Percentiles rank a stretch among this genome's conserved stretches.
phyloP scores from a whole-genome alignment of 257 asterid species.

The Prunella vulgaris region DNA sequence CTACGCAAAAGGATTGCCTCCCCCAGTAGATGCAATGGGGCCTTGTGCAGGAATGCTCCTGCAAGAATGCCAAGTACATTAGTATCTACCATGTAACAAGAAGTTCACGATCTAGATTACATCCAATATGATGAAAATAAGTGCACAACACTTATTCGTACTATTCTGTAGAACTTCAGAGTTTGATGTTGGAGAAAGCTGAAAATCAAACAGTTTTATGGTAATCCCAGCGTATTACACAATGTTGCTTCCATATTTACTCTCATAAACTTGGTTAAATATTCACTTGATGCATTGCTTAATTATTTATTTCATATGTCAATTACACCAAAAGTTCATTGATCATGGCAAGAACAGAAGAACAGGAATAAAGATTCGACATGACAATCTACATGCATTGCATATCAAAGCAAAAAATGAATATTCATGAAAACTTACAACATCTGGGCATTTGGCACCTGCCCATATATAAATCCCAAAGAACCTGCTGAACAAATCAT shows the following conservation, averaged over 20 bases:
- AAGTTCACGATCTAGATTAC: neutral
- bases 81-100: neutral
- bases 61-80: slow-evolving; percentile 16
- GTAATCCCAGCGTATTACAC: neutral
- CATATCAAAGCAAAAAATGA: neutral
- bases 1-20: slow-evolving; percentile 39
- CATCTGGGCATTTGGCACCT: slow-evolving; percentile 21
- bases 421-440: slow-evolving; percentile 15
- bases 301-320: neutral
- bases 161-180: neutral
- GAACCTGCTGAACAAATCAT: slow-evolving; percentile 26
- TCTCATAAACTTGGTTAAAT: neutral
- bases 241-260: neutral
- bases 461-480: slow-evolving; percentile 27
- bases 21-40: slow-evolving; percentile 30
- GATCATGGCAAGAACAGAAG: neutral
- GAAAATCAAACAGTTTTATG: neutral
- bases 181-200: neutral
- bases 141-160: neutral
- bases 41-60: slow-evolving; percentile 21
- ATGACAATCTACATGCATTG: neutral
- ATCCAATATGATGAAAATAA: neutral
- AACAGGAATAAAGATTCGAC: neutral
- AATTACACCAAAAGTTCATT: neutral
- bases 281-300: neutral